Base-by-base conservation (phyloP, 352 stramenopile genomes). In the Phytophthora crassamura region DNA sequence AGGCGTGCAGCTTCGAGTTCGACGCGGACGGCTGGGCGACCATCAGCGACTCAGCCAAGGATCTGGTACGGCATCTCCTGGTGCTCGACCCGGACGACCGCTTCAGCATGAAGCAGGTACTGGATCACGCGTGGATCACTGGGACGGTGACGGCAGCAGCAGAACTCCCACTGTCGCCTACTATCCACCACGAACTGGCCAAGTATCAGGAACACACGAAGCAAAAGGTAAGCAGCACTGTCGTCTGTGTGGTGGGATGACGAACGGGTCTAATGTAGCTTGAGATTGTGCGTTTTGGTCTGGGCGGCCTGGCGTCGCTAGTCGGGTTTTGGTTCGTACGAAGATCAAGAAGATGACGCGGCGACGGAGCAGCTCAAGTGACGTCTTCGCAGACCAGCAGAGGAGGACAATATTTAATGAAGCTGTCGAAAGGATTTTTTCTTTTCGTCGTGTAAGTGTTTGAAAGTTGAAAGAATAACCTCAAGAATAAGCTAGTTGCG, bases 41-140 rank as follows among this genome's bases (percentile, higher is more conserved):
- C 2, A 94, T 94, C 35, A 91, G 77, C 11, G 57, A 75, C 2
- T 59, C 69, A 7, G 86, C 84, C 6, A 93, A 91, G 28, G 88
- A 95, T 41, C 61, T 96, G 0, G 85, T 96, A 33, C 56, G 74
- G 4, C 82, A 95, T 48, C 65, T 96, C 39, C 71, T 96, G 12
- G 85, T 94, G 34, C 71, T 94, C 7, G 80, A 95, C 30, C 87
- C 86, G 0, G 72, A 78, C 4, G 28, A 78, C 7, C 75, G 86
- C 10, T 95, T 88, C 64, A 81, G 66, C 7, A 93, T 93, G 80
- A 50, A 59, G 7, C 59, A 96, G n/a, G 59, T 95, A 28, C 66
- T 95, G 5, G 47, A 62, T 7, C 86, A 96, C 43, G 84, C 80
- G 35, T 95, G 88, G 86, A 78, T 96, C 58, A 76, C 28, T 4